Conservation (phyloP, 169 alveolate genomes). For the Plasmodium reichenowi region DNA sequence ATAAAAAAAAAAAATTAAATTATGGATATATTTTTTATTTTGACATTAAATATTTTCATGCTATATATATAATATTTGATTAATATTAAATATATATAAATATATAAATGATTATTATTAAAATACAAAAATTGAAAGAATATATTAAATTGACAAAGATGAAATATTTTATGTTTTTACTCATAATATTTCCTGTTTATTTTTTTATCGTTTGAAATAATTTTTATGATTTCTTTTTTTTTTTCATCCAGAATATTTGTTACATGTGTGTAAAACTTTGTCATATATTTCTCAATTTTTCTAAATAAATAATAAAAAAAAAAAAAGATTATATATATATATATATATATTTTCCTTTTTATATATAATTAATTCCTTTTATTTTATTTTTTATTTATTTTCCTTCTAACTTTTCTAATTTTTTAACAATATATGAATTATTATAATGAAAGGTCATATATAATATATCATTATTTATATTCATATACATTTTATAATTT, state of each 20-base stretch:
- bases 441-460: constrained; percentile 39
- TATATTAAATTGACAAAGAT: no score
- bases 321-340: neutral
- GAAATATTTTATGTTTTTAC: neutral
- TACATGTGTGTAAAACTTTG: constrained; percentile 25
- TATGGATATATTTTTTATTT: no score
- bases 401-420: constrained; percentile 34
- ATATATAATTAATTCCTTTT: neutral
- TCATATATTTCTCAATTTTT: constrained; percentile 42
- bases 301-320: constrained; percentile 7
- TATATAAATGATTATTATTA: no score
- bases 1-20: no score
- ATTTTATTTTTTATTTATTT: neutral
- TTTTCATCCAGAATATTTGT: constrained; percentile 28
- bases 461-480: neutral
- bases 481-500: neutral
- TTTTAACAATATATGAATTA: constrained; percentile 40
- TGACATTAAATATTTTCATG: no score
- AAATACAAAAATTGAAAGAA: no score
- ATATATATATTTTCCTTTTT: neutral
- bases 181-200: constrained; percentile 42
- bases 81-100: no score
- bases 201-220: constrained; percentile 61
- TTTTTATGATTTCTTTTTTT: constrained; percentile 54
- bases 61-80: no score